These are phyloP conservation scores for Teratosphaeria destructans DNA, from an alignment of 2,329 filamentous ascomycete species.

Conservation along the genomic window DNA sequence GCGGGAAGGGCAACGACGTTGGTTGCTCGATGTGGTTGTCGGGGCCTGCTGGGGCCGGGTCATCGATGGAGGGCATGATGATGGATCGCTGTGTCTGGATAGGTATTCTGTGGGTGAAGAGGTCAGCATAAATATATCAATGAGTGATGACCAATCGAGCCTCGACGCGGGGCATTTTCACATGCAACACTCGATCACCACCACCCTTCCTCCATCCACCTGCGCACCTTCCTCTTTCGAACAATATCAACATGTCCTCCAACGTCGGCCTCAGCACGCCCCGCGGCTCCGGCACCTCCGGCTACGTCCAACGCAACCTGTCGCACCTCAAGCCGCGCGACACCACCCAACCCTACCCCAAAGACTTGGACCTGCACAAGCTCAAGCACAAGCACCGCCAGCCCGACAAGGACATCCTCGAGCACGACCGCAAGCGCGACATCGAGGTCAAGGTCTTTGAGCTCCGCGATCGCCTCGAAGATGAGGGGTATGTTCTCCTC, in stretches of 20 bases:
- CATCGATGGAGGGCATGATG: neutral
- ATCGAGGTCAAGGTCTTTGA: slow-evolving; percentile 92
- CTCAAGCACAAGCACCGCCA: slow-evolving; percentile 72
- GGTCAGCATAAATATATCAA: neutral
- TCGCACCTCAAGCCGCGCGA: slow-evolving; percentile 81
- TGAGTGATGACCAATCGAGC: neutral
- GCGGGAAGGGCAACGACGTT: slow-evolving; percentile 58
- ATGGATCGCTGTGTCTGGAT: neutral
- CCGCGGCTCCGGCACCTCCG: slow-evolving; percentile 88
- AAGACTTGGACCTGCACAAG: slow-evolving; percentile 54
- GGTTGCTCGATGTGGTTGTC: neutral
- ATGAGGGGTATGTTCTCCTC: slow-evolving; percentile 54
- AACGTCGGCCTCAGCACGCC: slow-evolving; percentile 95
- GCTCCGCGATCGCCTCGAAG: slow-evolving; percentile 80
- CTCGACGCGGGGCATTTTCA: neutral
- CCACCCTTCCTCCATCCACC: neutral
- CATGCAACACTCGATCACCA: neutral
- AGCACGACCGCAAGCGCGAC: slow-evolving; percentile 84
- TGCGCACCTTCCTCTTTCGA: neutral
- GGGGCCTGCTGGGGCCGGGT: neutral
- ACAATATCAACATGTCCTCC: slow-evolving; percentile 62
- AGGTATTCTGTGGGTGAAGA: neutral
- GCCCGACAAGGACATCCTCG: slow-evolving; percentile 84
- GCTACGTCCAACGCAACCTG: slow-evolving; percentile 93
- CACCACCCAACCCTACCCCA: slow-evolving; percentile 60